These are phyloP conservation scores for Magnaporthiopsis poae DNA, from an alignment of 2,329 filamentous ascomycete genomes.

Conservation along the genomic window DNA sequence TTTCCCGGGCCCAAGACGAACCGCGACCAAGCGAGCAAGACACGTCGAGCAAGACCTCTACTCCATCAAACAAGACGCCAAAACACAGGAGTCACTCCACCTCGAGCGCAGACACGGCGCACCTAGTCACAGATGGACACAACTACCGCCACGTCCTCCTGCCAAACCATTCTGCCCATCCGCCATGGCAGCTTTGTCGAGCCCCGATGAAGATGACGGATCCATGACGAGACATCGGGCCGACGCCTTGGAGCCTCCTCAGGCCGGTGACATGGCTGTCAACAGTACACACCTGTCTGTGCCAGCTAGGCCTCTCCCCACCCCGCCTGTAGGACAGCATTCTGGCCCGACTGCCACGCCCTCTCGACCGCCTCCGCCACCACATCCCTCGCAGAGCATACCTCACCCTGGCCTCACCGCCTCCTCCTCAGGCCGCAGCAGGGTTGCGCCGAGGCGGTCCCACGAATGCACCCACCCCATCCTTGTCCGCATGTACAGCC, in stretches of 20 bases:
- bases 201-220: not conserved
- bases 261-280: not conserved
- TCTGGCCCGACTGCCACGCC: not conserved
- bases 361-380: not conserved
- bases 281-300: not conserved
- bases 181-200: not conserved
- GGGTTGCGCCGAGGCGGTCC: conserved; percentile 9
- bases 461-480: conserved; percentile 54
- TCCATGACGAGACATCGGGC: not conserved
- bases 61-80: not conserved
- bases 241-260: not conserved
- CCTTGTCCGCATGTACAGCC: conserved; percentile 55
- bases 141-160: not conserved
- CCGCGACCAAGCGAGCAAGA: not conserved
- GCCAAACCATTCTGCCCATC: not conserved
- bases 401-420: not conserved
- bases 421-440: not conserved
- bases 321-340: not conserved
- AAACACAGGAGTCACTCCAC: not conserved
- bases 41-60: not conserved
- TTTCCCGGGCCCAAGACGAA: not conserved
- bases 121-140: not conserved
- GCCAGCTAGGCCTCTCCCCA: not conserved
- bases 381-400: not conserved
- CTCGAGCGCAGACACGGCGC: not conserved